Conservation (phyloP, 441 rosid species). For the Pelargonium fulgidum region DNA sequence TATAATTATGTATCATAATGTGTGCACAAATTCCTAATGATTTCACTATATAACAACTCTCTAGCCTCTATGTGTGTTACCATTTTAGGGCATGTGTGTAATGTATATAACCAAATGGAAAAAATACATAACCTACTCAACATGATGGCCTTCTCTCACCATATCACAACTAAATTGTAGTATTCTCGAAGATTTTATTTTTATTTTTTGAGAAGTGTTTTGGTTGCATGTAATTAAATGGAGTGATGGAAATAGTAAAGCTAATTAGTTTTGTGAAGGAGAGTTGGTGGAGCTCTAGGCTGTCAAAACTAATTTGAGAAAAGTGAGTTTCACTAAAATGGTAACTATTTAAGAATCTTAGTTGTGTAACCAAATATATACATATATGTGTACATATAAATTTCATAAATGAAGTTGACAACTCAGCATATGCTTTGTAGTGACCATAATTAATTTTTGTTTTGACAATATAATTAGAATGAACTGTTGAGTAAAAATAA, state of each 20-base stretch:
- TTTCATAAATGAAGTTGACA: neutral
- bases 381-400: neutral
- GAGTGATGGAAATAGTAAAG: neutral
- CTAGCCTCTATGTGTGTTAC: no score
- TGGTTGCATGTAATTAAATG: neutral
- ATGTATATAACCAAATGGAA: neutral
- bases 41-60: no score
- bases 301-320: neutral
- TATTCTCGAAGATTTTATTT: neutral
- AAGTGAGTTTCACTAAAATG: neutral
- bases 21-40: no score
- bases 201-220: neutral
- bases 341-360: neutral
- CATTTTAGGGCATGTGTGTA: neutral
- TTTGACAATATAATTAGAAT: neutral
- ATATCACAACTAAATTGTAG: neutral
- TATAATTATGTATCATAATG: no score
- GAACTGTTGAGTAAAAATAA: no score
- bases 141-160: neutral
- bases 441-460: neutral
- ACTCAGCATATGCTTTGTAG: neutral
- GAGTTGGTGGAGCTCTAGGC: conserved; percentile 2
- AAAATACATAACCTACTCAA: neutral
- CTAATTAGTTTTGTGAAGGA: neutral
- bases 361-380: neutral